Evolutionary conservation across 2,329 filamentous ascomycete species (phyloP).

Genomic region (Penicillium hesseltinei): DNA sequence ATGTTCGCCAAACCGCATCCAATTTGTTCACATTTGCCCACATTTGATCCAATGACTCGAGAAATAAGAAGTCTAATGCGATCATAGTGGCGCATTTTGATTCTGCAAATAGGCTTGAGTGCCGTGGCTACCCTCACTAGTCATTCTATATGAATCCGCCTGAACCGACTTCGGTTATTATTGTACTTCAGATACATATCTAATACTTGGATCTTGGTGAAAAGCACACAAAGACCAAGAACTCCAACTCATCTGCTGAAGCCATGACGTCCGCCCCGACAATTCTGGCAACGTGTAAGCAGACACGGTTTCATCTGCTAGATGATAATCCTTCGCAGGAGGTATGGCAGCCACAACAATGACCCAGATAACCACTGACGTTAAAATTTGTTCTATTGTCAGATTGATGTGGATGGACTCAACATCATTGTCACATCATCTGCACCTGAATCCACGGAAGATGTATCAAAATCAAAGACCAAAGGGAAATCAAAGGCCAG

Average conservation of each 20-base stretch:
- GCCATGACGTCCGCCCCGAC: constrained; percentile 21
- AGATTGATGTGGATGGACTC: constrained; percentile 73
- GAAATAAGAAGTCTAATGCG: not conserved
- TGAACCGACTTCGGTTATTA: not conserved
- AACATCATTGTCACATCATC: constrained; percentile 61
- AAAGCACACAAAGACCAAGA: not conserved
- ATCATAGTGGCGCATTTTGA: not conserved
- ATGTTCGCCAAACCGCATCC: not conserved
- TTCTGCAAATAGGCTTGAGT: not conserved
- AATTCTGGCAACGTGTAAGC: constrained; percentile 63
- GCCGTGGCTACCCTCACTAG: not conserved
- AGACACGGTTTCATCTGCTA: constrained; percentile 64
- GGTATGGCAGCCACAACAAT: constrained; percentile 37
- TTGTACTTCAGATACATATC: not conserved
- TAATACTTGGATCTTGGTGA: not conserved
- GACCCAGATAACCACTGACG: not conserved
- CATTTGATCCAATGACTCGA: not conserved
- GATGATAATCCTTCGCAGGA: constrained; percentile 54
- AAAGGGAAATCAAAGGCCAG: constrained; percentile 53
- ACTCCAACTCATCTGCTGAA: not conserved
- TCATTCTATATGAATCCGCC: not conserved
- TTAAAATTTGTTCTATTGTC: not conserved
- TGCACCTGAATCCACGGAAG: constrained; percentile 18
- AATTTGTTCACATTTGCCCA: not conserved
- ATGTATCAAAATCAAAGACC: constrained; percentile 27